Conservation (phyloP, 2,329 filamentous ascomycete genomes). For the Diaporthe citrichinensis region DNA sequence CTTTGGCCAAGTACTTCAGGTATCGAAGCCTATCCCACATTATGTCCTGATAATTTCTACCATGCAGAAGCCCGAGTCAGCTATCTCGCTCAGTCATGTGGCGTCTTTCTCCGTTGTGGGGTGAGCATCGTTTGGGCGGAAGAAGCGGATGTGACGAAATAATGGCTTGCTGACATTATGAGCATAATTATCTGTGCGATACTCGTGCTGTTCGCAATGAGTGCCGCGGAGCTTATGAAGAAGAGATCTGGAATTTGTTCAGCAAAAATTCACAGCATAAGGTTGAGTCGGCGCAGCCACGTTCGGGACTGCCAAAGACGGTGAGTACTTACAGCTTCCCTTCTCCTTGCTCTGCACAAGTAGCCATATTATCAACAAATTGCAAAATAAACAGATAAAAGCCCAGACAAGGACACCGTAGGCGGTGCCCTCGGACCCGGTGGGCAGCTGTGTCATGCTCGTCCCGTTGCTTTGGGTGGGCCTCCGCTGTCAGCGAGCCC, state of each 20-base stretch:
- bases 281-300: background rate
- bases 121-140: background rate
- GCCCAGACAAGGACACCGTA: constrained; percentile 35
- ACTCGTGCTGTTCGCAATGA: constrained; percentile 35
- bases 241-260: constrained; percentile 34
- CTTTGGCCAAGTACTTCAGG: constrained; percentile 1
- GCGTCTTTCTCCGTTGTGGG: background rate
- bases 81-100: background rate
- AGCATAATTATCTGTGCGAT: constrained; percentile 34
- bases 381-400: constrained; percentile 13
- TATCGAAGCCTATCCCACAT: constrained; percentile 31
- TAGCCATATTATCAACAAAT: constrained; percentile 38
- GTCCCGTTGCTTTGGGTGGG: background rate
- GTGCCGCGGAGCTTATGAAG: constrained; percentile 11
- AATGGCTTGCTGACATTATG: constrained; percentile 26
- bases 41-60: constrained; percentile 39
- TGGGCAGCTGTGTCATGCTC: constrained; percentile 38
- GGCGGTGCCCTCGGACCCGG: constrained; percentile 34
- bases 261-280: background rate
- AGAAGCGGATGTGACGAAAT: background rate
- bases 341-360: constrained; percentile 40
- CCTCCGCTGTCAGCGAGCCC: background rate
- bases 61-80: constrained; percentile 1
- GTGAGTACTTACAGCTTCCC: constrained; percentile 36
- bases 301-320: background rate